Conservation (phyloP, 805 yeast species). For the Metschnikowia corniflorae region DNA sequence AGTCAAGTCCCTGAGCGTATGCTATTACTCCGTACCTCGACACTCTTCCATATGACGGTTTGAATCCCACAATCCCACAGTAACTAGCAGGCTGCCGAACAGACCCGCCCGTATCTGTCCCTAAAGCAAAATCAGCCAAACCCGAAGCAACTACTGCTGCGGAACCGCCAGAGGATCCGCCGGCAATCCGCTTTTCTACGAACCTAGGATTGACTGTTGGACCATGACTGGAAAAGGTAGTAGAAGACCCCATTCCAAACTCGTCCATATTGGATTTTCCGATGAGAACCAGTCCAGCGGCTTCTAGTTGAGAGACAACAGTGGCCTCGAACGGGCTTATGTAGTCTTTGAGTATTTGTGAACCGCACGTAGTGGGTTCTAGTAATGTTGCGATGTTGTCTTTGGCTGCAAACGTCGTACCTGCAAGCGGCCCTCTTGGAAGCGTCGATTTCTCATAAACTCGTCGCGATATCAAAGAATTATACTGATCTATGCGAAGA, state of each 20-base stretch:
- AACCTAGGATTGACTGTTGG: slow-evolving; percentile 50
- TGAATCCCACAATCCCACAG: slow-evolving; percentile 80
- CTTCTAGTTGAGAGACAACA: slow-evolving; percentile 50
- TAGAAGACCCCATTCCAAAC: slow-evolving; percentile 93
- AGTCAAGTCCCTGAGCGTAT: slow-evolving; percentile 91
- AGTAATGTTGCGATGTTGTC: slow-evolving; percentile 71
- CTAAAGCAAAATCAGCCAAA: slow-evolving; percentile 71
- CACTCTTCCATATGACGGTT: slow-evolving; percentile 89
- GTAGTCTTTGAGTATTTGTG: slow-evolving; percentile 57
- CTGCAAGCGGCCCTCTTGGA: slow-evolving; percentile 2
- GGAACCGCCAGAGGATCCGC: slow-evolving; percentile 96
- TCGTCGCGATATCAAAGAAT: slow-evolving; percentile 10
- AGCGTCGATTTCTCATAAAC: background rate
- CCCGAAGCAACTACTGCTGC: slow-evolving; percentile 87
- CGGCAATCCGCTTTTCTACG: slow-evolving; percentile 41
- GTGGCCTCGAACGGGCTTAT: slow-evolving; percentile 82
- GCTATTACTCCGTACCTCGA: slow-evolving; percentile 91
- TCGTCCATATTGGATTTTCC: slow-evolving; percentile 95
- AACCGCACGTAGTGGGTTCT: slow-evolving; percentile 76
- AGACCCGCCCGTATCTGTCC: slow-evolving; percentile 98
- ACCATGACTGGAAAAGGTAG: slow-evolving; percentile 53
- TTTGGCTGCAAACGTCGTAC: slow-evolving; percentile 42
- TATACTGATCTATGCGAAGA: slow-evolving; percentile 10
- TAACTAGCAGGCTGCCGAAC: slow-evolving; percentile 89
- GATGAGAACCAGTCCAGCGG: slow-evolving; percentile 48